phyloP scores from a whole-genome alignment of 2,329 filamentous ascomycete genomes.

The Leptographium radiaticola region DNA sequence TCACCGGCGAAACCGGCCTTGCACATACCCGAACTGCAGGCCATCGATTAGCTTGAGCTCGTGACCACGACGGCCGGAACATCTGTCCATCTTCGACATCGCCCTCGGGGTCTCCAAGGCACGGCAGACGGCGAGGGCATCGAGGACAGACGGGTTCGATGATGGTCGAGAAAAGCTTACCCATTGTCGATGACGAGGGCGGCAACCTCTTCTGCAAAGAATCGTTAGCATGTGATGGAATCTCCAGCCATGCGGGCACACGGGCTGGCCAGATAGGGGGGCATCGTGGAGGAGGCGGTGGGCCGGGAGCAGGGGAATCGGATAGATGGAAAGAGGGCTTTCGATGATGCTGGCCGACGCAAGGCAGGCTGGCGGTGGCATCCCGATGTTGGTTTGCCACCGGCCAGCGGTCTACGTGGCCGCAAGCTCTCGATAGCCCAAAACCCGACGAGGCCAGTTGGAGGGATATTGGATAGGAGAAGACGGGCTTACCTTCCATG shows the following conservation, averaged over 20 bases:
- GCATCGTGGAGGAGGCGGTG: background rate
- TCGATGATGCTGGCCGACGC: background rate
- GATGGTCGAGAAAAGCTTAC: constrained; percentile 50
- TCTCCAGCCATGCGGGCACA: background rate
- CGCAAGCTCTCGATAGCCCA: background rate
- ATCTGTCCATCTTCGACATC: too few relatives aligned
- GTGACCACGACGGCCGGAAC: background rate
- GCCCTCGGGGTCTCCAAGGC: too few relatives aligned
- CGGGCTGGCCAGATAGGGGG: background rate
- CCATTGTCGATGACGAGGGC: constrained; percentile 99
- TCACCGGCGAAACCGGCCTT: constrained; percentile 99
- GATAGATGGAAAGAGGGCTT: background rate
- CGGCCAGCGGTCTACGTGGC: background rate
- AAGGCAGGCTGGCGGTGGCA: background rate
- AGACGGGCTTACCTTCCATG: constrained; percentile 36
- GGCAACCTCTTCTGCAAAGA: constrained; percentile 87
- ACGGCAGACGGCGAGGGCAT: background rate
- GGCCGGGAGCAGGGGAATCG: background rate
- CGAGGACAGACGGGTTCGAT: background rate
- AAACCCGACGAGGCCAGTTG: background rate
- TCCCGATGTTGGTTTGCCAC: background rate
- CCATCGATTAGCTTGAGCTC: constrained; percentile 23
- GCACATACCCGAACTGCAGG: constrained; percentile 95
- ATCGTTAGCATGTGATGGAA: constrained; percentile 8
- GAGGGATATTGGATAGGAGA: background rate